Conservation (phyloP, 2,329 filamentous ascomycete species). For the Diaporthe humulicola region DNA sequence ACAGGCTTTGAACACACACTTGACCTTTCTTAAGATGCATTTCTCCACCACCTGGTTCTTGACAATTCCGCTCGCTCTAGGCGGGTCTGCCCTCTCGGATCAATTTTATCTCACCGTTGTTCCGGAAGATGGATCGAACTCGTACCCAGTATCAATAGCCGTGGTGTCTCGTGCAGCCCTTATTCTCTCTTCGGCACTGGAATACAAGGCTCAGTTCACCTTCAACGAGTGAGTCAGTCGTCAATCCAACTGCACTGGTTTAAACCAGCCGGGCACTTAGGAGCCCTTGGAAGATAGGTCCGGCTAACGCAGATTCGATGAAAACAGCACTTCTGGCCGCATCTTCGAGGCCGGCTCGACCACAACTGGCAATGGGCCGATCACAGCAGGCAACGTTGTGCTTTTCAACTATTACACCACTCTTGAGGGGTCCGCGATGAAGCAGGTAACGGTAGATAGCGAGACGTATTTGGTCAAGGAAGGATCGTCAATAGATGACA, state of each 20-base stretch:
- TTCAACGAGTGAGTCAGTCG: background rate
- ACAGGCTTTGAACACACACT: background rate
- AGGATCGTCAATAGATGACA: background rate
- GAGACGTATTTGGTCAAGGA: conserved; percentile 6
- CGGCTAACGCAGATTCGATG: background rate
- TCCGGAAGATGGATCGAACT: conserved; percentile 3
- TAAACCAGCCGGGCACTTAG: background rate
- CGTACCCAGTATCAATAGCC: conserved; percentile 22
- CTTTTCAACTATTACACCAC: conserved; percentile 24
- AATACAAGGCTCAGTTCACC: conserved; percentile 9
- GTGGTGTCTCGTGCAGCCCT: conserved; percentile 20
- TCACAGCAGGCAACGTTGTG: conserved; percentile 17
- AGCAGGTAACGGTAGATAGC: background rate
- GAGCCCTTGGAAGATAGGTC: no score
- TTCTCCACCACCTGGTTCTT: background rate
- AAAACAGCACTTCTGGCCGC: conserved; percentile 13
- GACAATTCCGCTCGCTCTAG: background rate
- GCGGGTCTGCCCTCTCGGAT: background rate
- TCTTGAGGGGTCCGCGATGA: background rate
- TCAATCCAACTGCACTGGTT: background rate
- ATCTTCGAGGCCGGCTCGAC: conserved; percentile 12
- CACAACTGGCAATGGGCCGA: conserved; percentile 12
- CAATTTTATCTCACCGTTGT: conserved; percentile 19
- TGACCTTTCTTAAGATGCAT: background rate
- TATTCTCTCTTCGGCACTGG: conserved; percentile 27